Evolutionary conservation across 352 stramenopile genomes (phyloP).

Genomic region (Globisporangium takayamanum): DNA sequence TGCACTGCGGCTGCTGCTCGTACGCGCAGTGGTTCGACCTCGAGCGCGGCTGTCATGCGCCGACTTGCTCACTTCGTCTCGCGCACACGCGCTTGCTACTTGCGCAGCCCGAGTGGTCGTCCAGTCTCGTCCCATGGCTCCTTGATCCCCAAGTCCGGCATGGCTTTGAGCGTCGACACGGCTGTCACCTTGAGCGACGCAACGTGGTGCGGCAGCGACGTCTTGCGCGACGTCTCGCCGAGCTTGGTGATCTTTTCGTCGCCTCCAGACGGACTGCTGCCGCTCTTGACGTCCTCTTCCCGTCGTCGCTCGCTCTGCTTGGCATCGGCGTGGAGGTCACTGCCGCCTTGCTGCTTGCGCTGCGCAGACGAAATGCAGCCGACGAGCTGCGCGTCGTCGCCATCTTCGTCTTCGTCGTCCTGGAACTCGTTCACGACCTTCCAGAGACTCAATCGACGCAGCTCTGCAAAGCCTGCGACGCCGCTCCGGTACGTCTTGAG

Average conservation of each 20-base stretch:
- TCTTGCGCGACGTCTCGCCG: constrained; percentile 39
- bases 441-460: constrained; percentile 74
- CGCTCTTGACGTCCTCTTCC: constrained; percentile 52
- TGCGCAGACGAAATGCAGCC: constrained; percentile 19
- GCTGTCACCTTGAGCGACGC: constrained; percentile 57
- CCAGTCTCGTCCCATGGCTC: constrained; percentile 77
- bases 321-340: constrained; percentile 30
- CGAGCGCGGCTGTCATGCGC: background rate
- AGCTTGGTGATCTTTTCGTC: constrained; percentile 37
- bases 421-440: constrained; percentile 68
- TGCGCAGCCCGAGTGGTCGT: constrained; percentile 59
- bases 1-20: background rate
- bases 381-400: constrained; percentile 27
- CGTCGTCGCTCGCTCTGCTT: constrained; percentile 51
- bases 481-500: constrained; percentile 80
- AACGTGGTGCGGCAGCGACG: constrained; percentile 75
- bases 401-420: constrained; percentile 24
- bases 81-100: constrained; percentile 15
- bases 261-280: background rate
- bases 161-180: constrained; percentile 45
- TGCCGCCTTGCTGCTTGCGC: constrained; percentile 3
- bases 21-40: background rate
- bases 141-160: constrained; percentile 65
- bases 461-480: constrained; percentile 50
- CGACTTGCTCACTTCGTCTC: background rate